phyloP scores from a whole-genome alignment of 2,329 filamentous ascomycete genomes.

The Sporothrix protearum region DNA sequence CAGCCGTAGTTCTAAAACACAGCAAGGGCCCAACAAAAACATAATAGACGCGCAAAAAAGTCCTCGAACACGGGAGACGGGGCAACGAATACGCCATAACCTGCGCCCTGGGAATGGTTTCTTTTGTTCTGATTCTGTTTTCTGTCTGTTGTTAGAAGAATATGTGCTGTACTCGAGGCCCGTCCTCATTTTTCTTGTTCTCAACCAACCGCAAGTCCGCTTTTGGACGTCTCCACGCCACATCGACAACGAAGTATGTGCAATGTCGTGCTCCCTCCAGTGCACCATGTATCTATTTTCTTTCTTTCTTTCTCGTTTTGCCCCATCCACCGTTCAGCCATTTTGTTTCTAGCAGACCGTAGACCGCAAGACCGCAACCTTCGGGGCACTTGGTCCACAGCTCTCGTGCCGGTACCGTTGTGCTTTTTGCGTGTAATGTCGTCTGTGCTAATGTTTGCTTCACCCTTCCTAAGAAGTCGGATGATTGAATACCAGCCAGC shows the following conservation, averaged over 20 bases:
- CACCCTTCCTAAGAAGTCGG: not conserved
- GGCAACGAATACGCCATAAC: conserved; percentile 1
- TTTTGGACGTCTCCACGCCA: conserved; percentile 5
- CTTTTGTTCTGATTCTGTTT: not conserved
- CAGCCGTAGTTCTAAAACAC: not conserved
- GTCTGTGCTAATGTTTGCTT: not conserved
- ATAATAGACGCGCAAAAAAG: not conserved
- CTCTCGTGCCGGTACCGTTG: not conserved
- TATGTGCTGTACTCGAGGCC: not conserved
- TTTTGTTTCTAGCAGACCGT: not conserved
- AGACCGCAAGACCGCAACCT: not conserved
- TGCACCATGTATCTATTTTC: not conserved
- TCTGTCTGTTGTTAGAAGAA: not conserved
- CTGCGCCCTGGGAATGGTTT: not conserved
- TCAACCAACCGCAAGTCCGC: conserved; percentile 7
- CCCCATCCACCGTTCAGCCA: not conserved
- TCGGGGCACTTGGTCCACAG: not conserved
- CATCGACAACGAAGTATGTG: not conserved
- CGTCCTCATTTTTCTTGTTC: not conserved
- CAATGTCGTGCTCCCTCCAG: not conserved
- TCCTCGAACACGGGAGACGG: not conserved
- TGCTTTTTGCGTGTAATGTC: not conserved
- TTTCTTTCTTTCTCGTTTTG: not conserved
- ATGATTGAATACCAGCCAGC: not conserved
- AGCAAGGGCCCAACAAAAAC: not conserved